Percentiles rank a stretch among this genome's conserved stretches.
These are phyloP conservation scores for Madurella fahalii DNA, from an alignment of 2,329 filamentous ascomycete species.

Conservation along the genomic window DNA sequence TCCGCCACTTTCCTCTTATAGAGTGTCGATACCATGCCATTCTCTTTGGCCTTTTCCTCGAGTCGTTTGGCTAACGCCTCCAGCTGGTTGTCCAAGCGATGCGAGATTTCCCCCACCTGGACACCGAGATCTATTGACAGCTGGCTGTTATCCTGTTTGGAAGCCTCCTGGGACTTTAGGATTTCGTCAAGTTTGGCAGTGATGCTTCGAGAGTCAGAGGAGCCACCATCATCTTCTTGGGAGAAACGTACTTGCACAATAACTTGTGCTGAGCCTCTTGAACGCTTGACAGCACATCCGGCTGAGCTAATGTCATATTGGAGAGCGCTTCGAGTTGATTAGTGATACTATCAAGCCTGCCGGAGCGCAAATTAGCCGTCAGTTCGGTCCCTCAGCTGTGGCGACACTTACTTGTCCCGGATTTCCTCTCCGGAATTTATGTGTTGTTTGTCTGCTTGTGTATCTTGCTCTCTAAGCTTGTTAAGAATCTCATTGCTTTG, in stretches of 20 bases:
- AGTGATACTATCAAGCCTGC: constrained; percentile 14
- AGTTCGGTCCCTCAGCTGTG: background rate
- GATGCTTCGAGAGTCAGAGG: constrained; percentile 16
- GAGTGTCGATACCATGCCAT: constrained; percentile 16
- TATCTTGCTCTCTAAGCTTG: constrained; percentile 13
- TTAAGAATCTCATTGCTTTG: constrained; percentile 19
- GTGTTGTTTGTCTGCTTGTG: background rate
- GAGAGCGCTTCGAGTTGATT: constrained; percentile 13
- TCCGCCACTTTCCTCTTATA: constrained; percentile 16
- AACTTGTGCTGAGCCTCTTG: constrained; percentile 8
- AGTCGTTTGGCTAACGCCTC: constrained; percentile 20
- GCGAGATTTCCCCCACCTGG: constrained; percentile 6
- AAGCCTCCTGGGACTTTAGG: constrained; percentile 2
- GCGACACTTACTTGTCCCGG: constrained; percentile 4
- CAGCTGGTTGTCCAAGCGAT: constrained; percentile 19
- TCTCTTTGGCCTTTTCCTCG: constrained; percentile 19
- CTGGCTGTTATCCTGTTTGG: constrained; percentile 4
- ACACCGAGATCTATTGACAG: constrained; percentile 15
- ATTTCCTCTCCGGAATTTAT: constrained; percentile 3
- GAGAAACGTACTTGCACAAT: constrained; percentile 1
- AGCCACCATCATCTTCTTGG: too few relatives aligned
- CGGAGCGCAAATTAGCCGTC: background rate
- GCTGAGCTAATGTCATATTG: constrained; percentile 5
- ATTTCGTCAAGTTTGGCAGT: constrained; percentile 19
- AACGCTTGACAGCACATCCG: constrained; percentile 6